phyloP scores from a whole-genome alignment of 163 green algal genomes.

The Scenedesmus sp. region DNA sequence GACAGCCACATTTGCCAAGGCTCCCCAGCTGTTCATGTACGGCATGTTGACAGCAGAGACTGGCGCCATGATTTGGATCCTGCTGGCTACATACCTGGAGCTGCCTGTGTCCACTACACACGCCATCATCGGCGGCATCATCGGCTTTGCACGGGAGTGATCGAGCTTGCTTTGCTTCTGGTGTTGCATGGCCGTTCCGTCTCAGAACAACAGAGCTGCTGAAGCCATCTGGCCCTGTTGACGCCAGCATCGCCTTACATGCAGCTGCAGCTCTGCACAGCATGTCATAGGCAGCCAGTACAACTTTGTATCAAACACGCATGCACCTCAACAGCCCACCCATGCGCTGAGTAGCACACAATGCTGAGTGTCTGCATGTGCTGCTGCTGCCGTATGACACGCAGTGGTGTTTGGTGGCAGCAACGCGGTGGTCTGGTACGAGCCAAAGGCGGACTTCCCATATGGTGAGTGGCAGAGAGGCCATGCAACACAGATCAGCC shows the following conservation, averaged over 20 bases:
- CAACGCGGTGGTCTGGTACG: conserved; percentile 44
- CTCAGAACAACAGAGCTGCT: no score
- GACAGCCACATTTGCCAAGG: conserved; percentile 44
- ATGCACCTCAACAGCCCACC: no score
- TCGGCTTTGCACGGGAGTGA: conserved; percentile 30
- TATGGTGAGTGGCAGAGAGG: background rate
- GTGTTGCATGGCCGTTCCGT: background rate
- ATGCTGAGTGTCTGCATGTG: no score
- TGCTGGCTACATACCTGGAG: conserved; percentile 62
- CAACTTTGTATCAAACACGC: no score
- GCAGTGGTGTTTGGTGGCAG: conserved; percentile 39
- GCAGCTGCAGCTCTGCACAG: no score
- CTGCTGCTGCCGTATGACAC: background rate
- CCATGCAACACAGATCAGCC: no score
- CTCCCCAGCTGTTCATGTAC: conserved; percentile 56
- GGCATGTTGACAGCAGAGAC: conserved; percentile 64
- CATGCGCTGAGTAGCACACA: no score
- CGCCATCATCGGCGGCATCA: conserved; percentile 59
- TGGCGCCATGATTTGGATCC: conserved; percentile 61
- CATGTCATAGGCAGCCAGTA: no score
- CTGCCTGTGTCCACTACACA: conserved; percentile 65
- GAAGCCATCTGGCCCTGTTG: no score
- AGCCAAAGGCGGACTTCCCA: conserved; percentile 39
- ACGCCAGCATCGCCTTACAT: no score
- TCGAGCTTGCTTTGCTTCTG: background rate